phyloP scores from a whole-genome alignment of 208 protist species.

The Crithidia acanthocephali region DNA sequence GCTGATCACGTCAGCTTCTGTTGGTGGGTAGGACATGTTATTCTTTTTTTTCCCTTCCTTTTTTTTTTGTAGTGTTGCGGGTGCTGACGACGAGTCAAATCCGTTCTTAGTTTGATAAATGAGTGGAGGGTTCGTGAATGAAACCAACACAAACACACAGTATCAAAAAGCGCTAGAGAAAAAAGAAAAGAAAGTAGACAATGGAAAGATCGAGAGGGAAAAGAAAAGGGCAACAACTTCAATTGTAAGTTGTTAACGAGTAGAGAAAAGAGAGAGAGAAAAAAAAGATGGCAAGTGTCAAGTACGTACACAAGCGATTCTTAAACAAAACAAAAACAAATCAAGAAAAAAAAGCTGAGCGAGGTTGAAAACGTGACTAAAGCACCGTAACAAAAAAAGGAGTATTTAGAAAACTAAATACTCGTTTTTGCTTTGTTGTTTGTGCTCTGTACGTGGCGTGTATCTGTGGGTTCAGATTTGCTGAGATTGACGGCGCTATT shows the following conservation, averaged over 20 bases:
- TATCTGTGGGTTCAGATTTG: not conserved
- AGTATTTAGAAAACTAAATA: too few species aligned
- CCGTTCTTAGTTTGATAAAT: too few species aligned
- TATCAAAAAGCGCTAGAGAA: not conserved
- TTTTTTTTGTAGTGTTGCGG: constrained; percentile 11
- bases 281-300: constrained; percentile 16
- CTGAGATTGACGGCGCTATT: not conserved
- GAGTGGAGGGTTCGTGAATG: not conserved
- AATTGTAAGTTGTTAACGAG: constrained; percentile 6
- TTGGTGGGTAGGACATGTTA: constrained; percentile 59
- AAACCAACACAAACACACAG: not conserved
- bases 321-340: constrained; percentile 11
- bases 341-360: constrained; percentile 22
- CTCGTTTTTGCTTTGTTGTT: not conserved
- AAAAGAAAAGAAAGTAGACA: not conserved
- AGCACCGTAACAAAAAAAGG: too few species aligned
- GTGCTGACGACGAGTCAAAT: too few species aligned
- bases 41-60: constrained; percentile 7
- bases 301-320: constrained; percentile 15
- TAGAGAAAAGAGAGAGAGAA: constrained; percentile 10
- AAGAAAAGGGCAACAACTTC: not conserved
- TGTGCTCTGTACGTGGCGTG: not conserved
- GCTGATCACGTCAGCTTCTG: constrained; percentile 61
- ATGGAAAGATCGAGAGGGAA: not conserved
- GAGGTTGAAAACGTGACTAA: not conserved